These are phyloP conservation scores for Striga hermonthica DNA, from an alignment of 305 asterid genomes.

Conservation along the genomic window DNA sequence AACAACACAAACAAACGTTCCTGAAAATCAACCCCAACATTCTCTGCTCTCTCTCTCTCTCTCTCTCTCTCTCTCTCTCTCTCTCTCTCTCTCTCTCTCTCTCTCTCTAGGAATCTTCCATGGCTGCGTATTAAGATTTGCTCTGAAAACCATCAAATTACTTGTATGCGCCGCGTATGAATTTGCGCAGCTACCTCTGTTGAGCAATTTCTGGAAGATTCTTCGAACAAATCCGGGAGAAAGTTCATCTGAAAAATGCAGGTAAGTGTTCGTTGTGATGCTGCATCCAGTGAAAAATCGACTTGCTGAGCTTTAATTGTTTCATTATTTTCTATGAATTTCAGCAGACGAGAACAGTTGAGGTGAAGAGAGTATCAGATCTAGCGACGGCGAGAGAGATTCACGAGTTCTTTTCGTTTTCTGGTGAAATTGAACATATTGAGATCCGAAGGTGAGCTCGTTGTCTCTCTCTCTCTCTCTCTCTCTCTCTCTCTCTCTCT, in stretches of 20 bases:
- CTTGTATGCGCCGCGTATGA: background rate
- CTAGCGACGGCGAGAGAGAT: constrained; percentile 80
- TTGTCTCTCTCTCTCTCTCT: constrained; percentile 3
- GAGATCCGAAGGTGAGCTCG: constrained; percentile 55
- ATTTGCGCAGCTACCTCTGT: background rate
- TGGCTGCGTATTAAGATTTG: background rate
- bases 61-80: background rate
- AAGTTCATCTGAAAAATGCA: constrained; percentile 31
- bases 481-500: background rate
- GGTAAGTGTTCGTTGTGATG: constrained; percentile 28
- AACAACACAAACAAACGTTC: constrained; percentile 22
- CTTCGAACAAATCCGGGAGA: background rate
- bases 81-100: constrained; percentile 1
- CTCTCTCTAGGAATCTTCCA: background rate
- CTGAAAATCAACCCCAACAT: constrained; percentile 20
- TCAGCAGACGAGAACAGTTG: constrained; percentile 56
- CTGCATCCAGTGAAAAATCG: background rate
- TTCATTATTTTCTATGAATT: constrained; percentile 9
- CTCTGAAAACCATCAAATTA: background rate
- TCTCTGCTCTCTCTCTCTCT: constrained; percentile 9
- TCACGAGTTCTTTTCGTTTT: constrained; percentile 81
- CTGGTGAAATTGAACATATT: constrained; percentile 74
- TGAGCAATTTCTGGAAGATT: constrained; percentile 11
- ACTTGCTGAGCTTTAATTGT: background rate
- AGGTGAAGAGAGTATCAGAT: constrained; percentile 73